Evolutionary conservation across 805 yeast species (phyloP).

Genomic region (Candida ipomoeae): DNA sequence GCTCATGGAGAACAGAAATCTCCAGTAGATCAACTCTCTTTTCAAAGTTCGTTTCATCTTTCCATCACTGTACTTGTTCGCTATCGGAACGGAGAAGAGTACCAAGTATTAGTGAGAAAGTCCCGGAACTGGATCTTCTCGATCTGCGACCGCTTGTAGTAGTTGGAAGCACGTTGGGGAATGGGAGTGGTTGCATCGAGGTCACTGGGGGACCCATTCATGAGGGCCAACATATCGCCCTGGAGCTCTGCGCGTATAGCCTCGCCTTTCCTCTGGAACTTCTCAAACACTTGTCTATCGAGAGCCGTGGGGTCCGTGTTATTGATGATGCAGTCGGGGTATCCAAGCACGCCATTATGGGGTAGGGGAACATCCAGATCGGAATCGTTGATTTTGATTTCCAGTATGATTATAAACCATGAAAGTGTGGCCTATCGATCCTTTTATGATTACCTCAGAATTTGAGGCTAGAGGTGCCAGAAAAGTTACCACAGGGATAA

Average conservation of each 20-base stretch:
- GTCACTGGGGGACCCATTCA: conserved; percentile 15
- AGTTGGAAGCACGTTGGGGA: conserved; percentile 16
- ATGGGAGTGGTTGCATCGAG: conserved; percentile 11
- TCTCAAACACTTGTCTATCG: conserved; percentile 48
- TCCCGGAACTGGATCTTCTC: conserved; percentile 66
- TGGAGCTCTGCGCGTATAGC: conserved; percentile 27
- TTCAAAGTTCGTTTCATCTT: too few relatives aligned
- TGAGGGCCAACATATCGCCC: conserved; percentile 5
- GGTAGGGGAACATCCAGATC: conserved; percentile 37
- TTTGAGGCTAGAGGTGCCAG: too few relatives aligned
- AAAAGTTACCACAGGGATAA: too few relatives aligned
- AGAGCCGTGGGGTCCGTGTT: conserved; percentile 55
- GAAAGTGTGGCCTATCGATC: too few relatives aligned
- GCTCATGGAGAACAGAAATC: background rate
- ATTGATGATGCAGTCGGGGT: conserved; percentile 55
- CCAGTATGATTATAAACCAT: too few relatives aligned
- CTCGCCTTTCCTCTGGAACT: conserved; percentile 10
- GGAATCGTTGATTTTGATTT: too few relatives aligned
- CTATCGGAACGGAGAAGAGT: conserved; percentile 89
- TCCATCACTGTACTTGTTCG: too few relatives aligned
- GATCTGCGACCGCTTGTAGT: conserved; percentile 39
- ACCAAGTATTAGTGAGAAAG: conserved; percentile 84
- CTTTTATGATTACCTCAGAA: too few relatives aligned
- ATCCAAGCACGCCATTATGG: conserved; percentile 58
- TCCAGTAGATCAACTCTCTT: too few relatives aligned